Evolutionary conservation across 805 yeast genomes (phyloP).

Genomic region (Myxozyma neotropica): DNA sequence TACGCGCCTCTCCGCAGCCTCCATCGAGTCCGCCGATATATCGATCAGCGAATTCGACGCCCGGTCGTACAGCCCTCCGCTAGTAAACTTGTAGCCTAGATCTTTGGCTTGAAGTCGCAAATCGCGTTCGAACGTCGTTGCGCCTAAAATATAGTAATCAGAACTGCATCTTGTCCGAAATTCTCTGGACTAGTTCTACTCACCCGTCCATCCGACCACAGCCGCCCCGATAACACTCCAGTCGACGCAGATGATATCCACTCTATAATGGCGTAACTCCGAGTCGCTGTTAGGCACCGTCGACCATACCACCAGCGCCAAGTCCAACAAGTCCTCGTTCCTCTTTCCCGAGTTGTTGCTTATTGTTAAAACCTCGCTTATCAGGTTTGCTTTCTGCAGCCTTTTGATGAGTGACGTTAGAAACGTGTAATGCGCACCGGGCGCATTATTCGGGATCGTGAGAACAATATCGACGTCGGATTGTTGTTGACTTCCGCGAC

Average conservation of each 20-base stretch:
- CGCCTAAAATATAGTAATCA: constrained; percentile 23
- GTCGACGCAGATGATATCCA: constrained; percentile 32
- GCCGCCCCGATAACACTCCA: constrained; percentile 32
- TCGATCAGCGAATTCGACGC: constrained; percentile 21
- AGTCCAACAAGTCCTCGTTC: constrained; percentile 14
- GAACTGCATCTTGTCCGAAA: too few relatives aligned
- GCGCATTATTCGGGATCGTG: constrained; percentile 7
- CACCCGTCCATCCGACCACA: constrained; percentile 36
- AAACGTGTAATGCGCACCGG: constrained; percentile 18
- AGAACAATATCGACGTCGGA: constrained; percentile 33
- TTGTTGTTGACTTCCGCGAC: constrained; percentile 24
- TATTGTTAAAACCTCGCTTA: constrained; percentile 20
- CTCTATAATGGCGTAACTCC: constrained; percentile 20
- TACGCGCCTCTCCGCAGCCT: constrained; percentile 28
- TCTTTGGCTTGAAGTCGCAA: constrained; percentile 19
- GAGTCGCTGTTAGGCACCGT: constrained; percentile 9
- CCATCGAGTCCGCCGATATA: constrained; percentile 24
- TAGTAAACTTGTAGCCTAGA: constrained; percentile 23
- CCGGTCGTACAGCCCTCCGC: constrained; percentile 24
- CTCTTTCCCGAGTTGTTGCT: background rate
- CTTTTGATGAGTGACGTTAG: constrained; percentile 12
- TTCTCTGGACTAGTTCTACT: too few relatives aligned
- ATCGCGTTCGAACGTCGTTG: constrained; percentile 33
- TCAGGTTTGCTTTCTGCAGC: constrained; percentile 14
- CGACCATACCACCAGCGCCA: constrained; percentile 30